These are phyloP conservation scores for Camelina sativa DNA, from an alignment of 345 rosid genomes.

Conservation along the genomic window DNA sequence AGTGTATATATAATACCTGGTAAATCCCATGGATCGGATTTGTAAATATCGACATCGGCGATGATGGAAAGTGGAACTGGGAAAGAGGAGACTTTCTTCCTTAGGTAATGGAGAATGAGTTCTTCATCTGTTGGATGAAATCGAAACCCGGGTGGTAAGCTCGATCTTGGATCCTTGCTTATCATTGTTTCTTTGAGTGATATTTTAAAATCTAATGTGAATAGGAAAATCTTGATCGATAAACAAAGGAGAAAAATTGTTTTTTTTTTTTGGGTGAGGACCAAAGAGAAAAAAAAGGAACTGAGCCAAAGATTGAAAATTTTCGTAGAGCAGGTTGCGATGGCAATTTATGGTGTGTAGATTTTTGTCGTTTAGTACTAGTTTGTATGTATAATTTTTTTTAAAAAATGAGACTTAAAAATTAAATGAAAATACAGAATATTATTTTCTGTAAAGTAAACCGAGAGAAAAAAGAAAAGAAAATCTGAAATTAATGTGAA, in stretches of 20 bases:
- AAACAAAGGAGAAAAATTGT: neutral
- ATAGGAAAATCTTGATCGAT: neutral
- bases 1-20: conserved; percentile 53
- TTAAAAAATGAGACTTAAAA: conserved; percentile 17
- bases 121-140: conserved; percentile 99
- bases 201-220: neutral
- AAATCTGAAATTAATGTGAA: conserved; percentile 9
- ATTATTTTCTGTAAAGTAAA: conserved; percentile 35
- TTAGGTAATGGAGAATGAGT: conserved; percentile 89
- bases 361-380: conserved; percentile 61
- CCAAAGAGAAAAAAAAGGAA: conserved; percentile 5
- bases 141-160: conserved; percentile 93
- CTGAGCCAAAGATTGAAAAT: conserved; percentile 63
- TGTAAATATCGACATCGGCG: conserved; percentile 93
- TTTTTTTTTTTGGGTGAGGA: conserved; percentile 7
- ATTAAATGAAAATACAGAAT: conserved; percentile 34
- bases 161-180: conserved; percentile 71
- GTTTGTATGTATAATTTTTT: too few relatives aligned
- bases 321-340: conserved; percentile 56
- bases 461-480: neutral
- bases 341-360: conserved; percentile 64
- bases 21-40: conserved; percentile 94
- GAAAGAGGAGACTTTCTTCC: conserved; percentile 62
- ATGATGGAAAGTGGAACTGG: conserved; percentile 82
- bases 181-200: conserved; percentile 33